Evolutionary conservation across 2,329 filamentous ascomycete species (phyloP), one percentile per base, ranked within the genome.

Genomic region (Paradendryphiella salina): DNA sequence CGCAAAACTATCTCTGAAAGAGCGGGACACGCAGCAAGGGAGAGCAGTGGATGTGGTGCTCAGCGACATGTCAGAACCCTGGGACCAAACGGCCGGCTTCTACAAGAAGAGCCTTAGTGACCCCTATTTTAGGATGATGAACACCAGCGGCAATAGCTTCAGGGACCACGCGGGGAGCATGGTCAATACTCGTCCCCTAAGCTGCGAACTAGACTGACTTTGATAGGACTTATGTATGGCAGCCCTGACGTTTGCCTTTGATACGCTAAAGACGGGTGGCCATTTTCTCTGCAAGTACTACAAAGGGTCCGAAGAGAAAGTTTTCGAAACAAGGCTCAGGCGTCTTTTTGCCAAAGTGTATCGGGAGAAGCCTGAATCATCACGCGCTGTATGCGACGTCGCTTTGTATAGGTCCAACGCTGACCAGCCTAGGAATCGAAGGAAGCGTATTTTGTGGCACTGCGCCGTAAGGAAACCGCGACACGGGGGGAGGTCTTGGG

Each of bases 11-110:
- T 65, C 68, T 6, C 46, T 62, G 28, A 64, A 64, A 41, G 66
- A 70, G 35, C 65, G 71, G 10, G 74, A 77, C 42, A 61, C 73
- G 28, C 73, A 71, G 50, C 57, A 69, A 37, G 81, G 81, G 56
- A 81, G 82, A 67, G 83, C 83, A 67, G 92, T 96, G 59, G 90
- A 97, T 77, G 84, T 99, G 70, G 90, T 99, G 71, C 79, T 99
- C 71, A 96, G 90, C 85, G 94, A 99, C 83, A 99, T 99, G 94
- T 99, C 86, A 84, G 93, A 82, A 82, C 92, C 94, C 87, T 96
- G 91, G 91, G 81, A 85, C 66, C 88, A 89, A 79, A 88, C 83
- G 45, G 80, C 81, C 68, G 87, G 87, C 69, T 91, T 89, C 79
- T 87, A 84, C 79, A 87, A 88, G 79, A 90, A 85, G 79, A 96